Evolutionary conservation across 306 rosid species (phyloP), one percentile per base, ranked within the genome.

Genomic region (Cicer cuneatum): DNA sequence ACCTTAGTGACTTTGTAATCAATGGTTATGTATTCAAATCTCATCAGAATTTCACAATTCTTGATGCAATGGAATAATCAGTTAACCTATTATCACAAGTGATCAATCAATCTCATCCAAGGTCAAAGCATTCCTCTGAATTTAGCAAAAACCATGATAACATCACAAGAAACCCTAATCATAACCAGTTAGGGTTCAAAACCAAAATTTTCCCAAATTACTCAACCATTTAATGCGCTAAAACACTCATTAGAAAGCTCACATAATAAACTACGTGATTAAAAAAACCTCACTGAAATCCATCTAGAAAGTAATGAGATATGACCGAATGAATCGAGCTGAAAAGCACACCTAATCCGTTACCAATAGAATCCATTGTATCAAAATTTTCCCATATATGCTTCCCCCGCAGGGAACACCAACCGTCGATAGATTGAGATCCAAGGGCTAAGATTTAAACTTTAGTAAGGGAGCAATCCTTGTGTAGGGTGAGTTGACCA

Each of bases 341-440:
- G 72, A 89, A 82, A 94, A 94, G 88, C 96, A 94, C 97, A 90
- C 87, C 86, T 16, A 86, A 67, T 41, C 62, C 66, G 48, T 21
- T 12, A 45, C 51, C 69, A 8, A 41, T 12, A 74, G 8, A 29
- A 53, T 16, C 7, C 53, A 66, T 12, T 43, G 11, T 75, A 63
- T 24, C 4, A 57, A 46, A 38, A 9, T 47, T 12, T 39, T 78
- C 33, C 69, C 74, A 63, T 72, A 75, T 12, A 73, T 29, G 64
- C 83, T 59, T 58, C 73, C 82, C 69, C 42, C 6, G 48, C 74
- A 64, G n/a, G 9, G 53, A 33, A n/a, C 58, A 3, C 12, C 2
- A 78, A 40, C 95, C 99, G 96, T 92, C 21, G 86, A 87, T 84
- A 18, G 43, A 8, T 13, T 13, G 7, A 29, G n/a, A 94, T 94